A percentile compares a stretch with the other conserved stretches of the same genome.
Evolutionary conservation across 2,329 filamentous ascomycete species (phyloP).

Genomic region (Dichotomopilus funicola): DNA sequence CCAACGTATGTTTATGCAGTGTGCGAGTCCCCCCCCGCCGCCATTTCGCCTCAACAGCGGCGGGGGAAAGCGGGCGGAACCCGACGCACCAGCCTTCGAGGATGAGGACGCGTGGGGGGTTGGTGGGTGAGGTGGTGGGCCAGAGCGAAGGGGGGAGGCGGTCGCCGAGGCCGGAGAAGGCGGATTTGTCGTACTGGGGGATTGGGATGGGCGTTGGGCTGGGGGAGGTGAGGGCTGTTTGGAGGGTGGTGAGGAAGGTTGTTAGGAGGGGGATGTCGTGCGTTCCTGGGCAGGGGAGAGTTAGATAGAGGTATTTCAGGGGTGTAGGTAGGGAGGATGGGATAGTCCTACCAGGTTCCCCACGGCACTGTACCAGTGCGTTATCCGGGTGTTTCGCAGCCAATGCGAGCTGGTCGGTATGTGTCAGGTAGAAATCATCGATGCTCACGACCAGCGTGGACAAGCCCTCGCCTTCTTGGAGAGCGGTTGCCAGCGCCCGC

Average conservation of each 20-base stretch:
- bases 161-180: constrained; percentile 69
- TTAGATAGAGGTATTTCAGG: neutral
- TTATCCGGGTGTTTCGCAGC: constrained; percentile 62
- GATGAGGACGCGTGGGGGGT: constrained; percentile 52
- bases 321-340: constrained; percentile 40
- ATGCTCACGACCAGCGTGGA: constrained; percentile 69
- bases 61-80: constrained; percentile 57
- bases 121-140: constrained; percentile 44
- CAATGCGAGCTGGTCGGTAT: constrained; percentile 59
- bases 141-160: constrained; percentile 58
- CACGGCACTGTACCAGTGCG: constrained; percentile 70
- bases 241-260: constrained; percentile 54
- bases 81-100: constrained; percentile 91
- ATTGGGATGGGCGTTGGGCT: constrained; percentile 47
- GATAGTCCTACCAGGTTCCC: constrained; percentile 59
- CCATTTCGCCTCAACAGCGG: constrained; percentile 46
- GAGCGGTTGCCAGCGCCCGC: constrained; percentile 53
- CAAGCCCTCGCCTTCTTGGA: constrained; percentile 51
- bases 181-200: constrained; percentile 79
- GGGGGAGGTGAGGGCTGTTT: constrained; percentile 27
- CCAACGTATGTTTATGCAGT: constrained; percentile 41
- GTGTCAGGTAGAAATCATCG: constrained; percentile 82
- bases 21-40: constrained; percentile 37
- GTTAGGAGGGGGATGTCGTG: constrained; percentile 66
- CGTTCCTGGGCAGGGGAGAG: constrained; percentile 34